Evolutionary conservation across 345 rosid species (phyloP).

Genomic region (Eucalyptus regnans): DNA sequence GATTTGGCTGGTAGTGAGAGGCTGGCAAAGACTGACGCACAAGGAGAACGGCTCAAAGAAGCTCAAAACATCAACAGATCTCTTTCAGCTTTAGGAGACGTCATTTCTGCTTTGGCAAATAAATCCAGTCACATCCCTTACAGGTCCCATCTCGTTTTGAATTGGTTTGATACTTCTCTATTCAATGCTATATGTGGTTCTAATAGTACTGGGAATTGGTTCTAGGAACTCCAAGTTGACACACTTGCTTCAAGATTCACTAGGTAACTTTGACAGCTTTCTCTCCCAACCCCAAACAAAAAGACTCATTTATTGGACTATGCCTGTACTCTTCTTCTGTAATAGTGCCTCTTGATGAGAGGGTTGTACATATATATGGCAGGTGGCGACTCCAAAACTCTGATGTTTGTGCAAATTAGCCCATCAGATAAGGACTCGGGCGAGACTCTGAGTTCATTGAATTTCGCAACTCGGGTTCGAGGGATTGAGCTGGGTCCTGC

Average conservation of each 20-base stretch:
- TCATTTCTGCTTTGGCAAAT: slow-evolving; percentile 75
- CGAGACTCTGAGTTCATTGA: slow-evolving; percentile 81
- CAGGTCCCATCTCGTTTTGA: slow-evolving; percentile 21
- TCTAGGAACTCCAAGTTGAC: slow-evolving; percentile 94
- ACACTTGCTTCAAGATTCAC: slow-evolving; percentile 90
- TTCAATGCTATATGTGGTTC: not conserved
- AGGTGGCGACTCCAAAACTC: slow-evolving; percentile 94
- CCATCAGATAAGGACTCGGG: slow-evolving; percentile 81
- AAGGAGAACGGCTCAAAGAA: slow-evolving; percentile 91
- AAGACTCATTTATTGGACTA: not conserved
- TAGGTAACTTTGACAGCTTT: slow-evolving; percentile 37
- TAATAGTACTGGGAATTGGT: slow-evolving; percentile 4
- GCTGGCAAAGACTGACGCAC: slow-evolving; percentile 81
- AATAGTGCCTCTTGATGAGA: not conserved
- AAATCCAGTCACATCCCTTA: slow-evolving; percentile 89
- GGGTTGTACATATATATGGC: not conserved
- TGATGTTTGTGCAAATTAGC: slow-evolving; percentile 94
- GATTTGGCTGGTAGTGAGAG: slow-evolving; percentile 99
- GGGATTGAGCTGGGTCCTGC: slow-evolving; percentile 86
- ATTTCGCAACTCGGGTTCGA: slow-evolving; percentile 86
- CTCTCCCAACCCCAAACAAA: not conserved
- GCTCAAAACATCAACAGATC: slow-evolving; percentile 93
- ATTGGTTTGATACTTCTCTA: not conserved
- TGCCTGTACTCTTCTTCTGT: not conserved
- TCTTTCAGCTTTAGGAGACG: slow-evolving; percentile 96